phyloP scores from a whole-genome alignment of 768 basidiomycete genomes.

The Agrocybe praecox region DNA sequence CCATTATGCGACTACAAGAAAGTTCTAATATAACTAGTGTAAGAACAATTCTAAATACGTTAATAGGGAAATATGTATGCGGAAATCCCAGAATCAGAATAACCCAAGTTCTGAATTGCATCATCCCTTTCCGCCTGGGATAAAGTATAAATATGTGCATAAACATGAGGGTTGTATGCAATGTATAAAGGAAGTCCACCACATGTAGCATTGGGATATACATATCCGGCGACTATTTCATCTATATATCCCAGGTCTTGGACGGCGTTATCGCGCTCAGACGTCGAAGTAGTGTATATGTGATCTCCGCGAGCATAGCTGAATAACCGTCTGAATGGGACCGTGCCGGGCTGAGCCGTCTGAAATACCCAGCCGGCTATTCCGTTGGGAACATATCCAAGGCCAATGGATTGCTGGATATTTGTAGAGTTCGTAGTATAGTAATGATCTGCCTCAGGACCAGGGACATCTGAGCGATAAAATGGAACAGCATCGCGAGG shows the following conservation, averaged over 20 bases:
- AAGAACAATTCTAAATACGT: no score
- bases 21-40: no score
- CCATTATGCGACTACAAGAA: no score
- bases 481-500: neutral
- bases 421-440: neutral
- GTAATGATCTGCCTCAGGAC: neutral
- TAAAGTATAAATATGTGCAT: neutral
- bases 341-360: neutral
- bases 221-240: neutral
- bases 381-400: neutral
- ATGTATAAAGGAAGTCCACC: neutral
- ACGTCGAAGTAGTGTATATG: constrained; percentile 2
- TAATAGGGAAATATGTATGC: neutral
- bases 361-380: neutral
- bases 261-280: neutral
- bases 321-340: constrained; percentile 4
- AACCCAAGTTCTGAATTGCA: neutral
- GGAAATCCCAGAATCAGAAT: neutral
- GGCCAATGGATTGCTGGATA: neutral
- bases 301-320: constrained; percentile 1
- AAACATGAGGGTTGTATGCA: neutral
- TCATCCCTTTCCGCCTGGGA: neutral
- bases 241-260: neutral
- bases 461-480: neutral
- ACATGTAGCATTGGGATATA: neutral